These are phyloP conservation scores for Saccharum hybrid DNA, from an alignment of 202 grass and related monocot species.

Conservation along the genomic window DNA sequence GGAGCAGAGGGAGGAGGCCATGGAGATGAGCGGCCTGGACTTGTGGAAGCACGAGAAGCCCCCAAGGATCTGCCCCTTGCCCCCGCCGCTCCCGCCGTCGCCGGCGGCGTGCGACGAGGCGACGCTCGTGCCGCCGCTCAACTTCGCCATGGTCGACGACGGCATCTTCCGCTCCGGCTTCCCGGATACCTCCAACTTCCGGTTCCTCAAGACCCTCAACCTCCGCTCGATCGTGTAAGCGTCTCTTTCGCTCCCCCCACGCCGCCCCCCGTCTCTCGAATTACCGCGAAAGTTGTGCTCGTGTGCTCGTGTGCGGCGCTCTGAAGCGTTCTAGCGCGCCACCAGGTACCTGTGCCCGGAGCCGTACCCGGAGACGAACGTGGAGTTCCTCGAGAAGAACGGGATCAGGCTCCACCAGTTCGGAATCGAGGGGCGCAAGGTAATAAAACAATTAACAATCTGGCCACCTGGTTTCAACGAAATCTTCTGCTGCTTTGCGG, in stretches of 20 bases:
- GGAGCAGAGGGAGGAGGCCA: conserved; percentile 62
- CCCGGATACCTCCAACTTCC: conserved; percentile 65
- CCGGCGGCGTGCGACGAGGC: conserved; percentile 24
- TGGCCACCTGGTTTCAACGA: background rate
- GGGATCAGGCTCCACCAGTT: conserved; percentile 68
- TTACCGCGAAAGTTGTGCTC: background rate
- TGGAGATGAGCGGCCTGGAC: conserved; percentile 59
- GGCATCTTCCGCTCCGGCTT: conserved; percentile 85
- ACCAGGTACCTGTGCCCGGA: conserved; percentile 78
- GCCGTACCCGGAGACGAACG: conserved; percentile 66
- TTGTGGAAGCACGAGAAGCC: conserved; percentile 61
- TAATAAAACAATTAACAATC: conserved; percentile 35
- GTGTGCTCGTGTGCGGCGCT: conserved; percentile 17
- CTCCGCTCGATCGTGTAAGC: conserved; percentile 85
- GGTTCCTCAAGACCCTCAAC: conserved; percentile 71
- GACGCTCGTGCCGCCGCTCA: conserved; percentile 67
- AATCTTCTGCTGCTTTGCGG: background rate
- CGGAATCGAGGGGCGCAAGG: conserved; percentile 75
- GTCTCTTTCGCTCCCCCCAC: background rate
- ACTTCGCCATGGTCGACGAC: conserved; percentile 88
- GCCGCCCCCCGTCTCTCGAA: background rate
- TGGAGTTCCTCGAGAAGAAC: conserved; percentile 57
- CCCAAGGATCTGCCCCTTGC: conserved; percentile 37
- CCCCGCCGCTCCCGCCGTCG: background rate
- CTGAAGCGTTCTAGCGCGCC: conserved; percentile 34